phyloP scores from a whole-genome alignment of 495 filamentous ascomycete species.

The Penicillium waksmanii region DNA sequence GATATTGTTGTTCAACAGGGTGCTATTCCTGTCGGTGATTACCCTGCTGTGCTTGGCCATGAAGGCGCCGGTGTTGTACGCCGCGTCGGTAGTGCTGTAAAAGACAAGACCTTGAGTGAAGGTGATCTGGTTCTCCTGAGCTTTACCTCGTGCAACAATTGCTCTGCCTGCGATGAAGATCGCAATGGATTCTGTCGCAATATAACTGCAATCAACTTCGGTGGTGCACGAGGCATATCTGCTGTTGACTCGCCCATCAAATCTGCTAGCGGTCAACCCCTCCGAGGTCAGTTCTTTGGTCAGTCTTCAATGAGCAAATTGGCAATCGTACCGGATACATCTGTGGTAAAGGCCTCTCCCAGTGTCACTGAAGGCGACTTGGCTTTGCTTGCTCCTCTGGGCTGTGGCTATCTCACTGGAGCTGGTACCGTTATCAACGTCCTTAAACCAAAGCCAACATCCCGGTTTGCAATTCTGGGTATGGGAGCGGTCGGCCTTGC shows the following conservation, averaged over 20 bases:
- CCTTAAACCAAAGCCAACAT: conserved; percentile 27
- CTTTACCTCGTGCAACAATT: conserved; percentile 44
- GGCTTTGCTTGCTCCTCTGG: conserved; percentile 43
- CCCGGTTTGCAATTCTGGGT: conserved; percentile 40
- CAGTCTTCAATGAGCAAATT: conserved; percentile 44
- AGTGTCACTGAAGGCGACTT: conserved; percentile 28
- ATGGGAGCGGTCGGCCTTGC: conserved; percentile 49
- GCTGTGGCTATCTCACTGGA: conserved; percentile 53
- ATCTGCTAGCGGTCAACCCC: conserved; percentile 28
- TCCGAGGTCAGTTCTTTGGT: conserved; percentile 47
- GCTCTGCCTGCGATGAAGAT: conserved; percentile 27
- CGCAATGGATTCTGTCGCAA: conserved; percentile 33
- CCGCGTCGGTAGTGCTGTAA: conserved; percentile 45
- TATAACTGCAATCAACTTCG: conserved; percentile 45
- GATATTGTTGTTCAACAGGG: conserved; percentile 43
- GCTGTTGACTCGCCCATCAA: conserved; percentile 24
- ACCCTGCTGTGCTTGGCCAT: conserved; percentile 53
- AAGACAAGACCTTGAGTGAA: conserved; percentile 37
- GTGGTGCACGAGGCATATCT: conserved; percentile 27
- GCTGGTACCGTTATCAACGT: conserved; percentile 48
- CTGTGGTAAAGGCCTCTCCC: conserved; percentile 33
- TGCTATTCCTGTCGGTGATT: conserved; percentile 34
- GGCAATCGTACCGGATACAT: conserved; percentile 36
- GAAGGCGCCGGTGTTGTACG: conserved; percentile 56
- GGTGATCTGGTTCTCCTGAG: conserved; percentile 54